Evolutionary conservation across 768 basidiomycete species (phyloP), one percentile per base, ranked within the genome.

Genomic region (Lentinula sp.): DNA sequence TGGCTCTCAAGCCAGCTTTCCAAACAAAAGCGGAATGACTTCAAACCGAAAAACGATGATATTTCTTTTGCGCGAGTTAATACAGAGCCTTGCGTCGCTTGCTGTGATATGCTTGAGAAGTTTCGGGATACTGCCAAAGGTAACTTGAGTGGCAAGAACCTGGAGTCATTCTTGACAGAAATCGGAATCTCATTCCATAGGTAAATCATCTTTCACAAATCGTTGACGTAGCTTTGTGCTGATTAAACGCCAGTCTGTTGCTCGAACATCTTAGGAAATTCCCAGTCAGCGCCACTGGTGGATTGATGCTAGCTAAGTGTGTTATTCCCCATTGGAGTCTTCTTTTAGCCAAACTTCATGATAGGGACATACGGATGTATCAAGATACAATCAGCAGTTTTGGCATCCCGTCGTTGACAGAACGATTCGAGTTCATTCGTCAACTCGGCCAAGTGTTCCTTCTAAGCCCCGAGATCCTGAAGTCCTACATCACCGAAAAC

Each of bases 401-500:
- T 75, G 80, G 81, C 35, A 86, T 97, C 46, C 85, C 92, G 10
- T 81, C 90, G 6, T 80, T 99, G 7, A 85, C 88, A 65, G 95
- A 98, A 71, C 93, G 96, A 23, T 99, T 96, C 76, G 97, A 98
- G 71, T 98, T 98, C 77, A 88, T 98, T 64, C 89, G 95, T 43
- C 95, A 98, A 72, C 85, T 99, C 4, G 97, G 96, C 65, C 96
- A 98, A 69, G 83, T 95, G 64, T 99, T 98, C 81, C 89, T 98
- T 64, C 91, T 99, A 53, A 92, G 89, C 58, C 95, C 96, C 6
- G 95, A 98, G 64, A 92, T 95, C 61, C 82, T 99, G 65, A 92
- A 90, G 66, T 92, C 95, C 4, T 98, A 97, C 76, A 94, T 98
- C 72, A 91, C 89, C 9, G 95, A 97, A 69, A 90, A 88, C 61